Conservation (phyloP, 805 yeast species). For the Yarrowia bubula region DNA sequence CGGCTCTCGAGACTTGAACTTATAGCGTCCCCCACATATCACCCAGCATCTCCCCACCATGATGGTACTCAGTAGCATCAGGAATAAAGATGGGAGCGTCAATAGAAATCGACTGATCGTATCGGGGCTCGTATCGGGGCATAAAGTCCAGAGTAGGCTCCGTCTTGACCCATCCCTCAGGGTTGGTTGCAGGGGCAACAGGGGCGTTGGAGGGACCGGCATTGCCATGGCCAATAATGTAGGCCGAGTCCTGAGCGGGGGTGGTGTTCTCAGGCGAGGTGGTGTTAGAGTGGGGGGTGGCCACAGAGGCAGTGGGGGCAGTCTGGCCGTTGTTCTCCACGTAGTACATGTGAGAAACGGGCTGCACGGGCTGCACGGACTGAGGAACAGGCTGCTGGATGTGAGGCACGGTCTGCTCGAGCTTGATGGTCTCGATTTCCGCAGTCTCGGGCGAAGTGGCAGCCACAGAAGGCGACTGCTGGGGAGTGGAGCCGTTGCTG, state of each 20-base stretch:
- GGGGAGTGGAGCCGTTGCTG: not conserved
- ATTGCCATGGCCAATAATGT: not conserved
- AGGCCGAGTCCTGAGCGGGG: slow-evolving; percentile 4
- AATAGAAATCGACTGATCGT: not conserved
- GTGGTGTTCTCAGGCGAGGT: not conserved
- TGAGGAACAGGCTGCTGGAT: not conserved
- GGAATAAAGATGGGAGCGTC: slow-evolving; percentile 20
- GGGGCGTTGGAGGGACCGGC: not conserved
- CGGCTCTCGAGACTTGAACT: no score
- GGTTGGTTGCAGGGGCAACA: no score
- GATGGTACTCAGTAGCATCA: not conserved
- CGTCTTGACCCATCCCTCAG: slow-evolving; percentile 6
- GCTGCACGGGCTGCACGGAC: not conserved
- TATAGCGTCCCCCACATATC: not conserved
- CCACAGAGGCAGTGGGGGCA: not conserved
- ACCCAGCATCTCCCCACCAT: not conserved
- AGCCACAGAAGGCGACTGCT: not conserved
- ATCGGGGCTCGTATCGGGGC: slow-evolving; percentile 22
- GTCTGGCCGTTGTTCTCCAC: not conserved
- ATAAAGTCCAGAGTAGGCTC: slow-evolving; percentile 2
- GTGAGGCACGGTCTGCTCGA: not conserved
- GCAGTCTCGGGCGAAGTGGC: not conserved
- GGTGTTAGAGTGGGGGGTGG: not conserved
- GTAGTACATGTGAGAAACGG: not conserved
- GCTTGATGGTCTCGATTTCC: not conserved